phyloP scores from a whole-genome alignment of 2,329 filamentous ascomycete species.

The Elsinoe batatas region DNA sequence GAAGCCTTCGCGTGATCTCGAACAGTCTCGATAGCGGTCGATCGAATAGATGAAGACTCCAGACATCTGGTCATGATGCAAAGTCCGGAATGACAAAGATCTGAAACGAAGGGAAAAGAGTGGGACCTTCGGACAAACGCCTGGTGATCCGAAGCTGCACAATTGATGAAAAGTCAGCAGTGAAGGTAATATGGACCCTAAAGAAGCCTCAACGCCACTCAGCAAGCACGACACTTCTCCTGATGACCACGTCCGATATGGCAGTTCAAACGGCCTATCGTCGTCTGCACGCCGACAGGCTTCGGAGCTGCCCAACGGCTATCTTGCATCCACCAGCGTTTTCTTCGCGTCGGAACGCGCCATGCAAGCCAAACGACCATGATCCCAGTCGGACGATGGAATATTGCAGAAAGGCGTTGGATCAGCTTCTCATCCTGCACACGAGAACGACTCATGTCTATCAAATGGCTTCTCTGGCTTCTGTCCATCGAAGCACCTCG shows the following conservation, averaged over 20 bases:
- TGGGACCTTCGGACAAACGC: slow-evolving; percentile 2
- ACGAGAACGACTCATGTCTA: neutral
- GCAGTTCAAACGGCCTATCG: slow-evolving; percentile 1
- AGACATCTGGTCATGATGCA: neutral
- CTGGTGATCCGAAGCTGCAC: slow-evolving; percentile 1
- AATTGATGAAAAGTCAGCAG: neutral
- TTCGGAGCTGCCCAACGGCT: slow-evolving; percentile 6
- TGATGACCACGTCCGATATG: slow-evolving; percentile 6
- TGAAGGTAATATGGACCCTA: neutral
- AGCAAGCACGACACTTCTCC: neutral
- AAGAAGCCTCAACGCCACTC: neutral
- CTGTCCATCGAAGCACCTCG: slow-evolving; percentile 6
- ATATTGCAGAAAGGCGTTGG: neutral
- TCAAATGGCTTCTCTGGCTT: neutral
- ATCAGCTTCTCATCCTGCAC: neutral
- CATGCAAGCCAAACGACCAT: neutral
- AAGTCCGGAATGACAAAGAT: neutral
- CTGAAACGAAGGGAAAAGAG: neutral
- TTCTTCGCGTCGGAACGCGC: slow-evolving; percentile 2
- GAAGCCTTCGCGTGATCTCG: neutral
- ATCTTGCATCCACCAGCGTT: neutral
- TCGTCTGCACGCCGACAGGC: neutral
- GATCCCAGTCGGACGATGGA: slow-evolving; percentile 1
- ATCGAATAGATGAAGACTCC: slow-evolving; percentile 4
- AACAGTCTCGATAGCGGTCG: neutral